Evolutionary conservation across 1,284 basidiomycete species (phyloP).

Genomic region (Farysia itapuensis): DNA sequence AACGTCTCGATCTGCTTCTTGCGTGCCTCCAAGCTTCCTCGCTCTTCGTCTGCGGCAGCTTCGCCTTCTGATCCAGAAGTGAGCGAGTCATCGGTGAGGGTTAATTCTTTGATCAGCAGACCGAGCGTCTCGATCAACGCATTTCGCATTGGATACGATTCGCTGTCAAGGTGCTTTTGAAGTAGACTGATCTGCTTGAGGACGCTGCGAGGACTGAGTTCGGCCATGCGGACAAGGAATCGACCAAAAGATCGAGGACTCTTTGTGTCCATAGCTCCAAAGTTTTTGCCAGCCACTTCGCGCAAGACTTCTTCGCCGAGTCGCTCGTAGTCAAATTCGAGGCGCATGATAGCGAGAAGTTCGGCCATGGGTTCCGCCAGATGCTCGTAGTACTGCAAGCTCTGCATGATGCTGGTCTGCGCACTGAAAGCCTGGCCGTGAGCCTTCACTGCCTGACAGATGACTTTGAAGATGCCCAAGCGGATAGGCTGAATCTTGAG

Average conservation of each 20-base stretch:
- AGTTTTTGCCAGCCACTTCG: constrained; percentile 77
- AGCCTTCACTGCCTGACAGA: constrained; percentile 87
- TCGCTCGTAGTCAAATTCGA: constrained; percentile 85
- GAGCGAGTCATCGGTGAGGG: constrained; percentile 45
- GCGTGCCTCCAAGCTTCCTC: constrained; percentile 63
- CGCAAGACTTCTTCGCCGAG: constrained; percentile 86
- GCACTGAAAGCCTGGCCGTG: constrained; percentile 72
- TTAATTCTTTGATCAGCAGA: constrained; percentile 61
- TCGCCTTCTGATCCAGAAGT: constrained; percentile 10
- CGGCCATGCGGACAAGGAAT: constrained; percentile 81
- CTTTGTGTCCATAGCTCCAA: constrained; percentile 81
- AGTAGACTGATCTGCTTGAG: constrained; percentile 87
- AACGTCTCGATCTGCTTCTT: constrained; percentile 81
- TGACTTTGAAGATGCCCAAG: constrained; percentile 78
- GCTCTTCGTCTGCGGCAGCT: constrained; percentile 32
- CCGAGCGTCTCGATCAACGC: constrained; percentile 59
- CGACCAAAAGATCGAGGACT: constrained; percentile 80
- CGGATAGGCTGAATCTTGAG: constrained; percentile 79
- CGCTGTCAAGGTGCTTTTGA: constrained; percentile 83
- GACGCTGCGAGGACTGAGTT: constrained; percentile 79
- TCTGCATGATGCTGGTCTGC: constrained; percentile 88
- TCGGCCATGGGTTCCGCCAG: constrained; percentile 92
- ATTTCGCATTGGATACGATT: constrained; percentile 93
- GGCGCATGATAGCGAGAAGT: constrained; percentile 75
- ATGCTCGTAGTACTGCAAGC: constrained; percentile 90